Percentiles rank a stretch among this genome's conserved stretches.
These are phyloP conservation scores for Lactarius sp. DNA, from an alignment of 768 basidiomycete species.

Conservation along the genomic window DNA sequence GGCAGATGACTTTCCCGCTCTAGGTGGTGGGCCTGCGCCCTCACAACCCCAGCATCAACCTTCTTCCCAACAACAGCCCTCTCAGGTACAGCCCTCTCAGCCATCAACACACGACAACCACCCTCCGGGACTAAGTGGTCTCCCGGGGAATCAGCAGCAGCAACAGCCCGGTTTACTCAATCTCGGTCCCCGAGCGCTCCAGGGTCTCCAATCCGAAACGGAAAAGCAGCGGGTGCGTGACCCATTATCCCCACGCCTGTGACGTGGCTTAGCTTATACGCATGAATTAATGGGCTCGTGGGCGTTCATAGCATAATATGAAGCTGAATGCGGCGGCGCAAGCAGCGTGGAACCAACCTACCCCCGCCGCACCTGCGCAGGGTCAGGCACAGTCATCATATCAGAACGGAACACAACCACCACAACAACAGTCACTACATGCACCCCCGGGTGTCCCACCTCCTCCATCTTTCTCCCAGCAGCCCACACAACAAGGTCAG, in stretches of 20 bases:
- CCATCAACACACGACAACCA: conserved; percentile 38
- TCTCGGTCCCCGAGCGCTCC: conserved; percentile 37
- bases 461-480: conserved; percentile 37
- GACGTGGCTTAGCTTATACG: conserved; percentile 16
- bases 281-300: neutral
- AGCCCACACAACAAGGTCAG: conserved; percentile 33
- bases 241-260: conserved; percentile 2
- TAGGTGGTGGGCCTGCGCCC: conserved; percentile 58
- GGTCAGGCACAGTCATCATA: conserved; percentile 28
- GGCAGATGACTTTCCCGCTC: conserved; percentile 86
- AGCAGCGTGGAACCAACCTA: conserved; percentile 62
- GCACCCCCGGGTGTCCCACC: conserved; percentile 48
- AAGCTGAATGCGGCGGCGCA: conserved; percentile 61
- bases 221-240: conserved; percentile 66
- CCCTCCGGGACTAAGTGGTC: conserved; percentile 78
- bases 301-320: conserved; percentile 36
- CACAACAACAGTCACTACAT: conserved; percentile 44
- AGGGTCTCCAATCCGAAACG: conserved; percentile 50
- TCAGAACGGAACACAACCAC: conserved; percentile 45
- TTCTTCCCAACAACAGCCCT: conserved; percentile 29
- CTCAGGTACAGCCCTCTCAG: conserved; percentile 27
- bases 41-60: conserved; percentile 35
- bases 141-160: conserved; percentile 46
- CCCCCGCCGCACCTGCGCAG: conserved; percentile 38
- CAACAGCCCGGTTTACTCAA: conserved; percentile 70